Conservation (phyloP, 2,329 filamentous ascomycete genomes). For the Pseudogymnoascus verrucosus region DNA sequence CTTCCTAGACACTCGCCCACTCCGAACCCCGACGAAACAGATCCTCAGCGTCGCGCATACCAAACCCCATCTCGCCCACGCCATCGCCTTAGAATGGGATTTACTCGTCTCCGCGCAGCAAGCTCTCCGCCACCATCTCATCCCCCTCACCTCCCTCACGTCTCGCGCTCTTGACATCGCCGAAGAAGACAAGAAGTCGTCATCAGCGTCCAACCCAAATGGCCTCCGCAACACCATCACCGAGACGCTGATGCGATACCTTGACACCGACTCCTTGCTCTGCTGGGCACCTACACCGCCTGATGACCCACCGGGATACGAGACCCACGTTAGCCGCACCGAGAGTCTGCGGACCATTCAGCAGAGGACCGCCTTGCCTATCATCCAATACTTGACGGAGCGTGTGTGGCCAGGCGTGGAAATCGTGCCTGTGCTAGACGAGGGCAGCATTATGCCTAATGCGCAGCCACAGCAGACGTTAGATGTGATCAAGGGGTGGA, state of each 20-base stretch:
- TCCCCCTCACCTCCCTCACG: slow-evolving; percentile 78
- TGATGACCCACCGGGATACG: slow-evolving; percentile 38
- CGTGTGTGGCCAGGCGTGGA: slow-evolving; percentile 78
- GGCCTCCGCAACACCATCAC: slow-evolving; percentile 57
- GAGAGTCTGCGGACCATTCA: slow-evolving; percentile 66
- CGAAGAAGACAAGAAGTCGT: slow-evolving; percentile 48
- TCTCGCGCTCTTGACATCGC: slow-evolving; percentile 78
- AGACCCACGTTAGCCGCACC: slow-evolving; percentile 36
- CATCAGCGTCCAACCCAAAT: slow-evolving; percentile 19
- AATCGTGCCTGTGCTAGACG: slow-evolving; percentile 74
- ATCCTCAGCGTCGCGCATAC: slow-evolving; percentile 63
- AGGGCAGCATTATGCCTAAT: slow-evolving; percentile 66
- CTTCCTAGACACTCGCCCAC: slow-evolving; percentile 67
- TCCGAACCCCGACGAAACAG: slow-evolving; percentile 69
- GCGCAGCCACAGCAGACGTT: slow-evolving; percentile 66
- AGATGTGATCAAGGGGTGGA: slow-evolving; percentile 71
- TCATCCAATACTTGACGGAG: slow-evolving; percentile 62
- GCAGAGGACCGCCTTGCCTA: slow-evolving; percentile 56
- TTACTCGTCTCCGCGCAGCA: slow-evolving; percentile 72
- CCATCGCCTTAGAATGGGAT: slow-evolving; percentile 92
- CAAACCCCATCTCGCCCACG: slow-evolving; percentile 75
- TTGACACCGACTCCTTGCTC: slow-evolving; percentile 85
- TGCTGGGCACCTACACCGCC: slow-evolving; percentile 67
- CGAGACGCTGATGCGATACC: slow-evolving; percentile 68
- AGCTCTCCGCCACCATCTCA: slow-evolving; percentile 76